Percentiles rank a stretch among this genome's conserved stretches.
Evolutionary conservation across 306 rosid species (phyloP).

Genomic region (Medicago truncatula): DNA sequence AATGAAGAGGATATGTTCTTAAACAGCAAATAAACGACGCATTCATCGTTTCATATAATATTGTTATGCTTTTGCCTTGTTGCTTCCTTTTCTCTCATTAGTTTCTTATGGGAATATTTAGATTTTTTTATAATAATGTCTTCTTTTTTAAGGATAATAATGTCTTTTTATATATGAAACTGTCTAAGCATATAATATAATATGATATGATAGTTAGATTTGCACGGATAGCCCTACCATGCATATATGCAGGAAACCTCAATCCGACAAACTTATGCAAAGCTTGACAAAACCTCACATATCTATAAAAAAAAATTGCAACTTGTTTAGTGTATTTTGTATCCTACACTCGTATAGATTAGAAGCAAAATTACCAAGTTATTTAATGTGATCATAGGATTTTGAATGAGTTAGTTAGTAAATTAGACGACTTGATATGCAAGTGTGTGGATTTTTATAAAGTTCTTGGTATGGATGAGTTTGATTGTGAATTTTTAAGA

Average conservation of each 20-base stretch:
- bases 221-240: no score
- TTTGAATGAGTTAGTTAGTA: not conserved
- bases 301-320: no score
- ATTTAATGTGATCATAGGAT: not conserved
- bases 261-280: no score
- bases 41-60: constrained; percentile 16
- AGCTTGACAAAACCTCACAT: no score
- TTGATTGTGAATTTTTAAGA: no score
- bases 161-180: not conserved
- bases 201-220: no score
- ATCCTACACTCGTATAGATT: no score
- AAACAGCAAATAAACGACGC: not conserved
- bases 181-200: not conserved
- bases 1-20: constrained; percentile 40
- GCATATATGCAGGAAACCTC: no score
- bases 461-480: no score
- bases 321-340: no score
- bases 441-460: no score
- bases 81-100: constrained; percentile 24
- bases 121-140: not conserved
- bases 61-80: constrained; percentile 8
- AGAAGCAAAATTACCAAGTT: not conserved
- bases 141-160: no score
- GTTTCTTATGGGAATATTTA: not conserved
- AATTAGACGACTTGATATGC: not conserved